Base-by-base conservation (phyloP, 345 rosid genomes). In the Citrus mangshanensis region DNA sequence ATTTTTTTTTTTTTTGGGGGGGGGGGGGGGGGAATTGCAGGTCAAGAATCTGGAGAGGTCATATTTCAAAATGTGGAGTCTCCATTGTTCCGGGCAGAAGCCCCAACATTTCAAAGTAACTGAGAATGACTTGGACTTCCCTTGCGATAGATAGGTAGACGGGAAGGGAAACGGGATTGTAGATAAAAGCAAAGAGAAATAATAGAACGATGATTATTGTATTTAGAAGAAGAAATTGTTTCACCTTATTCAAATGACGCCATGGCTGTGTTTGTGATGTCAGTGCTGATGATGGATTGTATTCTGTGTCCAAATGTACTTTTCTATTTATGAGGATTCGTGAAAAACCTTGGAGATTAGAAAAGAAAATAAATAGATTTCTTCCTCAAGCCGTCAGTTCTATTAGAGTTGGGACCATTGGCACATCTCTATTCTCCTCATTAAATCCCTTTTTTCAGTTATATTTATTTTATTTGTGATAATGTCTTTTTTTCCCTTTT, bases 41-140 rank as follows among this genome's bases (percentile, higher is more conserved):
- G 99, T 97, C 73, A 87, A 84, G 78, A 97, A 97, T 86, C 88
- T 97, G 55, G 99, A 94, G 84, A 84, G 98, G 76, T 82, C 98
- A 16, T 97, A 91, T 86, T 89, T 92, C 79, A 97, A 91, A 84
- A 97, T 97, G 99, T 97, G 98, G 99, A 93, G 85, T 87, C 82
- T 94, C 10, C 87, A 91, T 77, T 92, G 98, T 85, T 82, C 86
- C 0, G 91, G 98, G 55, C 88, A 89, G 86, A 89, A 92, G 66
- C 93, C 97, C 13, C 90, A 87, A 54, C 98, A 90, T 84, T 97
- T 94, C 25, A 93, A 88, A 77, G 99, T 97, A 4, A 79, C 83
- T 0, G 99, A 97, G 86, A 88, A 86, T 80, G 98, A 97, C 77
- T 38, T 77, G 6, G 98, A 94, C 37, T 94, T 89, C 89, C 98